phyloP scores from a whole-genome alignment of 257 asterid genomes.

The Solanum neorickii region DNA sequence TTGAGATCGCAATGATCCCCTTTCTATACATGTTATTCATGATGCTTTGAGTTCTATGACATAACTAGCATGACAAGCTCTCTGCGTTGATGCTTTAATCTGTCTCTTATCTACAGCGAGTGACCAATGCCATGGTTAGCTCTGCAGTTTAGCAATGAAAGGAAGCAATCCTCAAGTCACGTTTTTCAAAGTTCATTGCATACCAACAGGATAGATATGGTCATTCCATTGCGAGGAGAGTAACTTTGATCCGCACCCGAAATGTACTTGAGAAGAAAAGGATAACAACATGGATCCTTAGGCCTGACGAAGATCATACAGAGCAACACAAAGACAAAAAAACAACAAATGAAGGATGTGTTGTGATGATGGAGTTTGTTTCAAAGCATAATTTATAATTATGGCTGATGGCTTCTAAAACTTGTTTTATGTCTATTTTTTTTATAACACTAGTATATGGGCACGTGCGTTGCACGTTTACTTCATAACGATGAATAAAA shows the following conservation, averaged over 20 bases:
- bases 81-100: background rate
- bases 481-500: no score
- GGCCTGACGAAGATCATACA: background rate
- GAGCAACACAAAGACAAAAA: background rate
- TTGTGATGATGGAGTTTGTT: slow-evolving; percentile 44
- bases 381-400: slow-evolving; percentile 3
- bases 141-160: slow-evolving; percentile 47
- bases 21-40: background rate
- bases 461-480: no score
- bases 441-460: no score
- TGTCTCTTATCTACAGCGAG: background rate
- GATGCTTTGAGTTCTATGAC: background rate
- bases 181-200: slow-evolving; percentile 35
- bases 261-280: slow-evolving; percentile 35
- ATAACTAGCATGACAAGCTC: background rate
- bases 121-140: slow-evolving; percentile 74
- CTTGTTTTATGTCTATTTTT: background rate
- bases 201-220: slow-evolving; percentile 33
- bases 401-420: background rate
- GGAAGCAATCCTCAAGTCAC: slow-evolving; percentile 35
- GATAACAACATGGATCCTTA: background rate
- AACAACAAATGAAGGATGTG: slow-evolving; percentile 24
- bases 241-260: slow-evolving; percentile 62
- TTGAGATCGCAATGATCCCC: slow-evolving; percentile 66
- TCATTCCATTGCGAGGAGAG: slow-evolving; percentile 54